Conservation (phyloP, 352 stramenopile genomes). For the Thraustochytrium striatum region DNA sequence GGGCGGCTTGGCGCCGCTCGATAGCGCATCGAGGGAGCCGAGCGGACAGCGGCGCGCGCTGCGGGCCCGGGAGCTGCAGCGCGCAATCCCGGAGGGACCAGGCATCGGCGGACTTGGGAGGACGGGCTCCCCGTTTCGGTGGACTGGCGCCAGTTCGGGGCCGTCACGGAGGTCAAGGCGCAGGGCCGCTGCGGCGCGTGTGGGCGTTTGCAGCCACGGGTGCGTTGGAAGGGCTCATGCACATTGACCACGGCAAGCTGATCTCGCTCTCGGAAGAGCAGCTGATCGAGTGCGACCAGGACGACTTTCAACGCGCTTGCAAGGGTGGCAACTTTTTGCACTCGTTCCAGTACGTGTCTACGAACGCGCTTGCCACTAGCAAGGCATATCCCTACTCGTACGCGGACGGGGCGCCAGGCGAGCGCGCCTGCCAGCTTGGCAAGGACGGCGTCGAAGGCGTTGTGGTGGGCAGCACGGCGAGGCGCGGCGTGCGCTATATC, state of each 20-base stretch:
- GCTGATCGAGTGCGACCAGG: constrained; percentile 78
- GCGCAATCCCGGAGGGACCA: not conserved
- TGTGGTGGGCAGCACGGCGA: constrained; percentile 54
- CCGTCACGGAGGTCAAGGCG: constrained; percentile 78
- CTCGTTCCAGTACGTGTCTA: constrained; percentile 74
- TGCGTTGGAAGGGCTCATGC: constrained; percentile 70
- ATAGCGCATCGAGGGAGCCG: not conserved
- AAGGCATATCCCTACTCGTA: constrained; percentile 86
- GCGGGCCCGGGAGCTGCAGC: not conserved
- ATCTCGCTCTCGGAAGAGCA: constrained; percentile 76
- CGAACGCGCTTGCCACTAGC: constrained; percentile 81
- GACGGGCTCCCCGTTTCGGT: constrained; percentile 1
- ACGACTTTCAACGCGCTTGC: constrained; percentile 68
- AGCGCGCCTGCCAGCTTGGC: constrained; percentile 60
- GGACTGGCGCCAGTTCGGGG: constrained; percentile 48
- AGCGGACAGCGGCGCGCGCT: not conserved
- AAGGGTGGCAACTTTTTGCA: constrained; percentile 79
- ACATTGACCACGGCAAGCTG: constrained; percentile 69
- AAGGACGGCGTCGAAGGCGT: constrained; percentile 42
- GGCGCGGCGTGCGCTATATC: constrained; percentile 64
- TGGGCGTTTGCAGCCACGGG: constrained; percentile 81
- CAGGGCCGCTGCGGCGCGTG: constrained; percentile 84
- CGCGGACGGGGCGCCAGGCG: constrained; percentile 58
- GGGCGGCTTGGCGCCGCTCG: not conserved
- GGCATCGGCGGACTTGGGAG: not conserved